Conservation (phyloP, 225 moss, liverwort and hornwort species). For the Lunularia cruciata region DNA sequence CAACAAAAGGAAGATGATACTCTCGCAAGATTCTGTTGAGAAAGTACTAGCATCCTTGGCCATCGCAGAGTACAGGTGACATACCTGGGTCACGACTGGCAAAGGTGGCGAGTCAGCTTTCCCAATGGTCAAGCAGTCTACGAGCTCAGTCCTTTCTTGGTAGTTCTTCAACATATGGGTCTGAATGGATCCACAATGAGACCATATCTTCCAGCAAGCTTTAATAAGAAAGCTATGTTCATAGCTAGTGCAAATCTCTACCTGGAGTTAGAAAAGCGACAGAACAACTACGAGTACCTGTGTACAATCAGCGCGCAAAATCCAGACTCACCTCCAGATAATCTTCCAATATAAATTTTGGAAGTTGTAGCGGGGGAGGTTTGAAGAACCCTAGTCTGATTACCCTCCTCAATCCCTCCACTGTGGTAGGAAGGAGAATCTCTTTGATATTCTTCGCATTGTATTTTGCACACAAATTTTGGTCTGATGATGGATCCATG, state of each 20-base stretch:
- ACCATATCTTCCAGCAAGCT: neutral
- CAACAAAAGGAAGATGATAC: no score
- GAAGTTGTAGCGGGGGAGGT: constrained; percentile 54
- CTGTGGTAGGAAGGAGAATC: constrained; percentile 57
- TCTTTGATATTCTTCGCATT: constrained; percentile 54
- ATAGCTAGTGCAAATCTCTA: no score
- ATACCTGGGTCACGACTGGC: constrained; percentile 62
- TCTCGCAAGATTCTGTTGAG: neutral
- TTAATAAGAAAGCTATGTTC: no score
- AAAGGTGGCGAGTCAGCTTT: constrained; percentile 68
- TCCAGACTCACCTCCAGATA: constrained; percentile 44
- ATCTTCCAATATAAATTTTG: constrained; percentile 62
- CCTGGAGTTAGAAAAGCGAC: no score
- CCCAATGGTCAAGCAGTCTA: constrained; percentile 57
- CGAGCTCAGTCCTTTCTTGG: constrained; percentile 67
- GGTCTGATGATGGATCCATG: constrained; percentile 67
- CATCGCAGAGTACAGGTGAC: no score
- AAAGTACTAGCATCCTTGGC: neutral
- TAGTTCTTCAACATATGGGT: constrained; percentile 36
- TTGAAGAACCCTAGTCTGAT: constrained; percentile 52
- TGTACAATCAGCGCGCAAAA: neutral
- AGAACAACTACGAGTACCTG: no score
- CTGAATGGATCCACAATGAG: neutral
- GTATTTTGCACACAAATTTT: constrained; percentile 50
- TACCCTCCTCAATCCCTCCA: constrained; percentile 55